Conservation (phyloP, 257 asterid species). For the Solanum sejunctum region DNA sequence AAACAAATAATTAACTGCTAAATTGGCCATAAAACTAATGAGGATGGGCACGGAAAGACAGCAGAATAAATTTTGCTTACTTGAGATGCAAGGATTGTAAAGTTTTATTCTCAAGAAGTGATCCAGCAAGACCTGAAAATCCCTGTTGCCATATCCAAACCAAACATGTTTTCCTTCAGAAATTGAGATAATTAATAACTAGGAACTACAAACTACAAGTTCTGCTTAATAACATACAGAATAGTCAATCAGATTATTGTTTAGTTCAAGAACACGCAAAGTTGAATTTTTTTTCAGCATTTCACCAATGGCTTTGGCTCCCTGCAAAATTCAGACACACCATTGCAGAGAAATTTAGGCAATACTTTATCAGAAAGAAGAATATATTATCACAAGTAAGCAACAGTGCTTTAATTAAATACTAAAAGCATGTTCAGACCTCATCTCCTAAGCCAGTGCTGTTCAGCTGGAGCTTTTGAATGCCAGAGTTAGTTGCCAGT, state of each 20-base stretch:
- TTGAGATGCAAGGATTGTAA: constrained; percentile 64
- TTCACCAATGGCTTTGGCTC: constrained; percentile 95
- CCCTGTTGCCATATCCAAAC: constrained; percentile 95
- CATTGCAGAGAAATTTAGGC: background rate
- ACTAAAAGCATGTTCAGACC: constrained; percentile 38
- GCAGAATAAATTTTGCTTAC: constrained; percentile 18
- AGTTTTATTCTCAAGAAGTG: constrained; percentile 71
- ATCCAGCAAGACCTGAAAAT: constrained; percentile 95
- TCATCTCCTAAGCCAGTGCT: constrained; percentile 82
- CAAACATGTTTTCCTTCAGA: background rate
- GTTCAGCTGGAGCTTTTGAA: constrained; percentile 83
- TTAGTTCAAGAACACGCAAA: constrained; percentile 79
- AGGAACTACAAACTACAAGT: constrained; percentile 4
- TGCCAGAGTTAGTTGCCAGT: constrained; percentile 59
- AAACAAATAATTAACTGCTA: background rate
- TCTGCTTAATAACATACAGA: constrained; percentile 45
- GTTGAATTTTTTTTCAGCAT: constrained; percentile 89
- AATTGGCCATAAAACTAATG: background rate
- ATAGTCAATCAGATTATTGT: constrained; percentile 84
- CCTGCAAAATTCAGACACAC: constrained; percentile 29
- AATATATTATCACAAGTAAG: background rate
- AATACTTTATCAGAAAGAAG: background rate
- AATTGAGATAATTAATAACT: background rate
- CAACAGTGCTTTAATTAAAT: background rate
- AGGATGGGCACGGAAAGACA: background rate